phyloP scores from a whole-genome alignment of 768 basidiomycete genomes.

The Phallus indusiatus region DNA sequence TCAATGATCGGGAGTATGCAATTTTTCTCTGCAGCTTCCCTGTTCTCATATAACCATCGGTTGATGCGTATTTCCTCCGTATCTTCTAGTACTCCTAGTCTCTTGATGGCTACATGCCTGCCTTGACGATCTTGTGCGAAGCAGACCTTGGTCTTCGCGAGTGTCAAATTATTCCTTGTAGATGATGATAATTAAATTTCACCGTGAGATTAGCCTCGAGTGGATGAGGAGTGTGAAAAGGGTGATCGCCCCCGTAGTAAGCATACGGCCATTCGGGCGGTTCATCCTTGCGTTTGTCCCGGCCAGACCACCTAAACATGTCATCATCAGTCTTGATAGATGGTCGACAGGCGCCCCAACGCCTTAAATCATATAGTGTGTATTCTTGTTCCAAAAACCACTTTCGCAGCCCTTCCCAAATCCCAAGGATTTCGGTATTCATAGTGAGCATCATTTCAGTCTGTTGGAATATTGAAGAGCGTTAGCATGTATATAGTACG shows the following conservation, averaged over 20 bases:
- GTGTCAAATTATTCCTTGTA: neutral
- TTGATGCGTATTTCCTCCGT: conserved; percentile 20
- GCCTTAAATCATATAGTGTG: neutral
- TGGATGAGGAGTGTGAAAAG: neutral
- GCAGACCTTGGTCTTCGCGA: neutral
- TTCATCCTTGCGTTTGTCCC: neutral
- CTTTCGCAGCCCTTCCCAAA: neutral
- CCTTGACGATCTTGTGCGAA: conserved; percentile 18
- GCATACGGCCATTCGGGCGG: neutral
- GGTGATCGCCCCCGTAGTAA: neutral
- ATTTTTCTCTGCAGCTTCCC: neutral
- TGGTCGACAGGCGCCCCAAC: neutral
- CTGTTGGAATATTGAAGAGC: too few species aligned
- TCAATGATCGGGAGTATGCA: conserved; percentile 18
- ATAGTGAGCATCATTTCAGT: too few species aligned
- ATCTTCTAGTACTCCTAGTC: conserved; percentile 12
- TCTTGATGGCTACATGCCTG: conserved; percentile 21
- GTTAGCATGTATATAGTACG: too few species aligned
- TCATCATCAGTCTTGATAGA: neutral
- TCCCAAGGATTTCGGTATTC: neutral
- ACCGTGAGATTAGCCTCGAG: neutral
- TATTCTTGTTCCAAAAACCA: neutral
- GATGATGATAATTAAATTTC: neutral
- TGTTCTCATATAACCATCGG: conserved; percentile 14
- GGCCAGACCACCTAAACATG: neutral